Evolutionary conservation across 352 stramenopile genomes (phyloP), one percentile per base, ranked within the genome.

Genomic region (Albugo candida): DNA sequence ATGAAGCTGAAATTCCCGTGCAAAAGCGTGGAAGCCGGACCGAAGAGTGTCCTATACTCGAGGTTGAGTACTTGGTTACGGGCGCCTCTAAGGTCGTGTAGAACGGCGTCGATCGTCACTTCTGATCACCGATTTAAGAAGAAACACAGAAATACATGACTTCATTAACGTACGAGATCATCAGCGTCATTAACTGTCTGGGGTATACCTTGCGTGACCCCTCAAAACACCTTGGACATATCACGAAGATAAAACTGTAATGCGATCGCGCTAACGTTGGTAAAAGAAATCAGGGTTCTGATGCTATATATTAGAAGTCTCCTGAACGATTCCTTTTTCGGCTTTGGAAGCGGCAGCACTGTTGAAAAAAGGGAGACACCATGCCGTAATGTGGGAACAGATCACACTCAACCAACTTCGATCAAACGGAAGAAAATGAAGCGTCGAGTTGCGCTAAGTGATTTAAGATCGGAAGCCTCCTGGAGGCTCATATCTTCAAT

Each of bases 211-310:
- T 93, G 83, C 1, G 81, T 70, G 21, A 96, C 80, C 5, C 86
- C 86, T 44, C 93, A 83, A 51, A 96, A 94, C 2, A 96, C 83
- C 53, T 95, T 95, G 49, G 74, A 88, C 27, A 96, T 56, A 54
- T 96, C 85, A 8, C 87, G 77, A 13, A 96, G 59, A 50, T 96
- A 96, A 61, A 96, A 96, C 83, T 95, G 56, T 96, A 96, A 54
- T 96, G 87, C 2, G 75, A 93, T 62, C 96, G 96, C 34, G 76
- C 68, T 1, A 85, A 85, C n/a, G 87, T 96, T 19, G 87, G 85
- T 18, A 96, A 36, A n/a, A 96, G 56, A 38, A 84, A 2, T 77
- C 61, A 2, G 79, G 81, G 36, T 96, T 95, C 13, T 64, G 76
- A 55, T 94, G 86, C 67, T 97, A 97, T 17, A 97, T 75, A 40